Conservation (phyloP, 805 yeast genomes). For the Babjeviella inositovora region DNA sequence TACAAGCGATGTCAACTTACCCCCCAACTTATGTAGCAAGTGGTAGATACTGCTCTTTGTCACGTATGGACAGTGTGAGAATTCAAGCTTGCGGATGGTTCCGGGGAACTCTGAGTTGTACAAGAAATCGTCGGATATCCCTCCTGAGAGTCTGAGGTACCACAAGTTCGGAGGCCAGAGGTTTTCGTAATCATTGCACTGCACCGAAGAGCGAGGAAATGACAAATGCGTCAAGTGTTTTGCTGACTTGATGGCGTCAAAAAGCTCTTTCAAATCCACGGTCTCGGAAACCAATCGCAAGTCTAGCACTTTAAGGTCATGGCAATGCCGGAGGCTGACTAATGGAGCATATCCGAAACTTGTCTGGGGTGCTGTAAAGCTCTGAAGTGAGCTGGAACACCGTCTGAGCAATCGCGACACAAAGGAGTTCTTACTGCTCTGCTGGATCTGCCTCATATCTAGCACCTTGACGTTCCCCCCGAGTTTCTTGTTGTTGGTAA, state of each 20-base stretch:
- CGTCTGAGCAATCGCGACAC: slow-evolving; percentile 73
- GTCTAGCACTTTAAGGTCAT: slow-evolving; percentile 47
- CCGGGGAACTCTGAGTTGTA: slow-evolving; percentile 54
- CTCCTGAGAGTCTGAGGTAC: slow-evolving; percentile 73
- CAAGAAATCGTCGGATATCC: slow-evolving; percentile 71
- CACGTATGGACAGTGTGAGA: slow-evolving; percentile 79
- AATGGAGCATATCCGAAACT: slow-evolving; percentile 88
- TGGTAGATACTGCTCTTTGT: slow-evolving; percentile 48
- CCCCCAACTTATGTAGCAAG: slow-evolving; percentile 51
- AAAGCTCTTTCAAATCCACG: slow-evolving; percentile 66
- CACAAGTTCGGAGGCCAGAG: slow-evolving; percentile 74
- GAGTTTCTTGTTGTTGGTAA: slow-evolving; percentile 26
- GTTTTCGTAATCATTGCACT: slow-evolving; percentile 39
- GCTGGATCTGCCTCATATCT: slow-evolving; percentile 69
- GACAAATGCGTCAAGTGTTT: slow-evolving; percentile 55
- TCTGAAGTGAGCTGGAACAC: slow-evolving; percentile 46
- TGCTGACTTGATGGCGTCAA: slow-evolving; percentile 52
- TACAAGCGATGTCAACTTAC: slow-evolving; percentile 39
- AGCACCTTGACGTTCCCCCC: slow-evolving; percentile 49
- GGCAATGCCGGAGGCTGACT: slow-evolving; percentile 64
- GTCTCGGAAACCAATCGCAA: slow-evolving; percentile 82
- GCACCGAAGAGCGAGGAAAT: slow-evolving; percentile 79
- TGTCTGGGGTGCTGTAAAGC: slow-evolving; percentile 85
- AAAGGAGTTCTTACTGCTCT: slow-evolving; percentile 82
- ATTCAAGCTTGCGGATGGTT: slow-evolving; percentile 53